Percentiles rank a stretch among this genome's conserved stretches.
These are phyloP conservation scores for Trichosporon sp. DNA, from an alignment of 1,284 basidiomycete species.

Conservation along the genomic window DNA sequence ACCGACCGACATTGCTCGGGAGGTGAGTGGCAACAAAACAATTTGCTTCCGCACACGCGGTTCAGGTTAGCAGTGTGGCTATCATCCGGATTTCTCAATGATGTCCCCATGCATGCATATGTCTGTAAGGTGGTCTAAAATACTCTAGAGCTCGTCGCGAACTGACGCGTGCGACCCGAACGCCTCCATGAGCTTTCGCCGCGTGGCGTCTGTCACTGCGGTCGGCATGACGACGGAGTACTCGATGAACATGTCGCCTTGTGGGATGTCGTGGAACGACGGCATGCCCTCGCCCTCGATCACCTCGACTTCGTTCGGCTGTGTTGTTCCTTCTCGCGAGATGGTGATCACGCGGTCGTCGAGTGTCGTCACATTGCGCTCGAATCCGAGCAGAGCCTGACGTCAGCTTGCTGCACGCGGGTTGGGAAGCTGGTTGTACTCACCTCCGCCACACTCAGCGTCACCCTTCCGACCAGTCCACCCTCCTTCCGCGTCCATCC, in stretches of 20 bases:
- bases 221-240: slow-evolving; percentile 82
- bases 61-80: not conserved
- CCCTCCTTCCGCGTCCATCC: slow-evolving; percentile 84
- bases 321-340: slow-evolving; percentile 69
- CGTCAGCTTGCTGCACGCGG: not conserved
- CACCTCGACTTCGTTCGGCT: slow-evolving; percentile 85
- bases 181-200: slow-evolving; percentile 26
- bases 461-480: slow-evolving; percentile 82
- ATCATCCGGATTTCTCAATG: not conserved
- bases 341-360: slow-evolving; percentile 77
- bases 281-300: slow-evolving; percentile 88
- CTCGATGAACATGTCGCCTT: slow-evolving; percentile 83
- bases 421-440: slow-evolving; percentile 22
- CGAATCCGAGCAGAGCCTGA: slow-evolving; percentile 48
- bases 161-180: not conserved
- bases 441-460: slow-evolving; percentile 82
- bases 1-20: not conserved
- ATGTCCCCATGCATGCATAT: not conserved
- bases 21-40: too few species aligned
- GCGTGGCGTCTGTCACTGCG: slow-evolving; percentile 59
- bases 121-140: not conserved
- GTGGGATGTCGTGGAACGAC: slow-evolving; percentile 56
- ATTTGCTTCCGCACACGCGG: not conserved
- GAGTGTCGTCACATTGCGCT: slow-evolving; percentile 75
- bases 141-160: not conserved